Conservation (phyloP, 768 basidiomycete genomes). For the Tylopilus sp. region DNA sequence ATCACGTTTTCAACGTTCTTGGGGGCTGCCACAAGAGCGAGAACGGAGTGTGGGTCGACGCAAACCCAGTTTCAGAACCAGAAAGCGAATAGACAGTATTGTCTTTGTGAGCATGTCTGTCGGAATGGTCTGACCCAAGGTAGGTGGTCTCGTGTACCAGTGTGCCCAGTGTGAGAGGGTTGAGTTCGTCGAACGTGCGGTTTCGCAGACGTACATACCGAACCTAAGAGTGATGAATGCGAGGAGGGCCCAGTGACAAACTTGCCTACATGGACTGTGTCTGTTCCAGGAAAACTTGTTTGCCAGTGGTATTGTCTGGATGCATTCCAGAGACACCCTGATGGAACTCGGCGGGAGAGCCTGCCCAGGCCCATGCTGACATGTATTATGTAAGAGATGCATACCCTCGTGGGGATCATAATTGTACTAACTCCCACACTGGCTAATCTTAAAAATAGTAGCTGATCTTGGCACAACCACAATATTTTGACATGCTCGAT, state of each 20-base stretch:
- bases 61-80: neutral
- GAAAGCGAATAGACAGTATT: neutral
- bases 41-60: neutral
- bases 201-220: constrained; percentile 17
- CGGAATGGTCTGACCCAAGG: neutral
- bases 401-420: neutral
- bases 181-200: neutral
- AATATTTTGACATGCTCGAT: neutral
- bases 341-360: too few species aligned
- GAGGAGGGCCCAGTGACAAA: constrained; percentile 18
- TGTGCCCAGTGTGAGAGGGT: constrained; percentile 3
- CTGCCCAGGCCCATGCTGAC: too few species aligned
- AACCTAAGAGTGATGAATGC: constrained; percentile 18
- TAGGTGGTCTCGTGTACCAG: neutral
- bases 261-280: constrained; percentile 5
- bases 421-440: too few species aligned
- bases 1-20: constrained; percentile 41
- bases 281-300: neutral
- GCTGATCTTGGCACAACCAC: too few species aligned
- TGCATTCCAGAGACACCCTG: neutral
- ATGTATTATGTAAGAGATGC: neutral
- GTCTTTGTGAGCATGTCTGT: constrained; percentile 4
- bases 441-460: too few species aligned
- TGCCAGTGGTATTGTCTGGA: neutral
- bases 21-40: constrained; percentile 34